Evolutionary conservation across 1,284 basidiomycete genomes (phyloP).

Genomic region (Takashimella tepidaria): DNA sequence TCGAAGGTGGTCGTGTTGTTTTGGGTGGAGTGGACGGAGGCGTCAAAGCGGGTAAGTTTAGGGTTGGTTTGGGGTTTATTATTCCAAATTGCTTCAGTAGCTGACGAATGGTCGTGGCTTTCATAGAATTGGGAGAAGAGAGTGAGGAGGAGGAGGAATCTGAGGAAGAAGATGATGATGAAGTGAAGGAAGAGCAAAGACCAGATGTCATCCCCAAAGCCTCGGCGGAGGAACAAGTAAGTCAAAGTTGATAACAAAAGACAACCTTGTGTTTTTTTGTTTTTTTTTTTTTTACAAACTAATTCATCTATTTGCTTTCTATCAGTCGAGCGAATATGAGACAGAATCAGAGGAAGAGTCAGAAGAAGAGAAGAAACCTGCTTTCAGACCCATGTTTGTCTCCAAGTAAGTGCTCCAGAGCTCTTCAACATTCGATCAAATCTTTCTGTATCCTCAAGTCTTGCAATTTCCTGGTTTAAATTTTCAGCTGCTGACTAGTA

Average conservation of each 20-base stretch:
- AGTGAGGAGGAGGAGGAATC: constrained; percentile 24
- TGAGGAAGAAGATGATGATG: constrained; percentile 27
- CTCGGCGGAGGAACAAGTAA: constrained; percentile 18
- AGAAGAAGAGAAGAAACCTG: constrained; percentile 41
- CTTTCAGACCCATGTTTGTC: constrained; percentile 45
- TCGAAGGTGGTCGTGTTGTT: constrained; percentile 26
- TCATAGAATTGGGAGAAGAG: constrained; percentile 12
- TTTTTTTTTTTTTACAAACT: too few relatives aligned
- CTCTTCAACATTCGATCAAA: neutral
- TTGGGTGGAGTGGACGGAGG: constrained; percentile 26
- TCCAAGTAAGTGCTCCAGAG: constrained; percentile 43
- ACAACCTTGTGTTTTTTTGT: too few relatives aligned
- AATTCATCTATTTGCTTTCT: too few relatives aligned
- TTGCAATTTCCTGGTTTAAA: neutral
- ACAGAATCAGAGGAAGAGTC: constrained; percentile 42
- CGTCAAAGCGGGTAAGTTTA: constrained; percentile 23
- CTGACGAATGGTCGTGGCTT: too few relatives aligned
- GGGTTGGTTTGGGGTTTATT: neutral
- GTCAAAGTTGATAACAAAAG: too few relatives aligned
- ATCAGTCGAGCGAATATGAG: constrained; percentile 48
- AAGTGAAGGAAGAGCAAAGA: constrained; percentile 32
- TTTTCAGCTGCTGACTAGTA: too few relatives aligned
- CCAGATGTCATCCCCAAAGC: constrained; percentile 17
- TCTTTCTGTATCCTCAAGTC: neutral
- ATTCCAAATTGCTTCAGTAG: too few relatives aligned